Percentiles rank a stretch among this genome's conserved stretches.
These are phyloP conservation scores for Alternaria sp. DNA, from an alignment of 2,329 filamentous ascomycete species.

Conservation along the genomic window DNA sequence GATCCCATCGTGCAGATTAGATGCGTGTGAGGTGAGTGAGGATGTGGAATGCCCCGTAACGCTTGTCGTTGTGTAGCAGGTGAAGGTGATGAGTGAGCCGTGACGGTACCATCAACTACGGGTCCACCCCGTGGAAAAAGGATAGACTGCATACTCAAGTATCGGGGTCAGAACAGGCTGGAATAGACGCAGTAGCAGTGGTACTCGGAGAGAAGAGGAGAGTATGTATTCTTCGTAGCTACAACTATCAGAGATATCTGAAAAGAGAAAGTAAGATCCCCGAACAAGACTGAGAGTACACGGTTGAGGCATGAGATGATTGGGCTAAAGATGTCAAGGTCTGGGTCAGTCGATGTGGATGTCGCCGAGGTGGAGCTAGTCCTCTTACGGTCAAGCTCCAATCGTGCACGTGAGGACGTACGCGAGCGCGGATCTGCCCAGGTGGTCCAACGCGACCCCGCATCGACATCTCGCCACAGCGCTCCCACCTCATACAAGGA, in stretches of 20 bases:
- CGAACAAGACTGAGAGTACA: neutral
- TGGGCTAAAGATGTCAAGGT: neutral
- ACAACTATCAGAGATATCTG: neutral
- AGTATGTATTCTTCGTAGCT: neutral
- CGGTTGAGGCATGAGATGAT: neutral
- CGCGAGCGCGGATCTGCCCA: neutral
- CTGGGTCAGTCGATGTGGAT: neutral
- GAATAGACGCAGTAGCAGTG: neutral
- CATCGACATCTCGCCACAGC: neutral
- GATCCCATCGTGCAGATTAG: neutral
- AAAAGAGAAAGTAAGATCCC: rapidly evolving
- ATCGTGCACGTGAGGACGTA: neutral
- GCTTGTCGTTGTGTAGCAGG: neutral
- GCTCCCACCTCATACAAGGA: too few species aligned
- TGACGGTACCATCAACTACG: neutral
- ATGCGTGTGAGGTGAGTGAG: neutral
- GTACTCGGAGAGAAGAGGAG: neutral
- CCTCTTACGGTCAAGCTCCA: neutral
- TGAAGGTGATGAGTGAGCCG: neutral
- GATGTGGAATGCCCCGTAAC: neutral
- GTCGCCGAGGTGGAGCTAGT: neutral
- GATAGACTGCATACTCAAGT: neutral
- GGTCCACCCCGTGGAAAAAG: neutral
- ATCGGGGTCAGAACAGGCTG: neutral
- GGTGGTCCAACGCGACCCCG: neutral